These are phyloP conservation scores for Oryza officinalis DNA, from an alignment of 176 grass and related monocot genomes.

Conservation along the genomic window DNA sequence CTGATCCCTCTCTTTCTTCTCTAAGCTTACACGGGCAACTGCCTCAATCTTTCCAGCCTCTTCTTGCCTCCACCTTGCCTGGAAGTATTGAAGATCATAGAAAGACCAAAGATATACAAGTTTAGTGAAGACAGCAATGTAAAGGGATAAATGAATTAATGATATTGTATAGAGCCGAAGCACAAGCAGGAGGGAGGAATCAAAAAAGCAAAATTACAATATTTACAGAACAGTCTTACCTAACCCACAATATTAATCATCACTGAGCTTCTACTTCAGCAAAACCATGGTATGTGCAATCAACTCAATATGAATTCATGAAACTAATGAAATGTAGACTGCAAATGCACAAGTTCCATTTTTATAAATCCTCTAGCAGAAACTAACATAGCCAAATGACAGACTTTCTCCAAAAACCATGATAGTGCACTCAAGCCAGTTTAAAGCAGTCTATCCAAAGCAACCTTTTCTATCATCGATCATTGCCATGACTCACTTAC, in stretches of 20 bases:
- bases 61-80: constrained; percentile 67
- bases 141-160: neutral
- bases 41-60: constrained; percentile 60
- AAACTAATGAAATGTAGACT: neutral
- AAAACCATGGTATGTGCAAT: constrained; percentile 1
- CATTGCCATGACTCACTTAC: neutral
- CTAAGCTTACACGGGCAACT: constrained; percentile 47
- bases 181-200: neutral
- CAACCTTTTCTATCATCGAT: neutral
- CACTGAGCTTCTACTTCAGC: neutral
- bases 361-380: constrained; percentile 2
- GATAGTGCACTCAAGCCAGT: neutral
- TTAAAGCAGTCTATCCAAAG: neutral
- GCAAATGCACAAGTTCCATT: neutral
- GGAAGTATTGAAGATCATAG: constrained; percentile 26
- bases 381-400: constrained; percentile 8
- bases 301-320: constrained; percentile 18
- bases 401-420: constrained; percentile 1
- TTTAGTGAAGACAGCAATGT: neutral
- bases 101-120: neutral
- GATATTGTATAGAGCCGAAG: neutral
- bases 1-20: constrained; percentile 65
- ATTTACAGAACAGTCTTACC: neutral
- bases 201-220: constrained; percentile 7
- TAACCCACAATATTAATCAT: neutral